Percentiles rank a stretch among this genome's conserved stretches.
Evolutionary conservation across 75 land plant genomes (phyloP).

Genomic region (Picea glauca): DNA sequence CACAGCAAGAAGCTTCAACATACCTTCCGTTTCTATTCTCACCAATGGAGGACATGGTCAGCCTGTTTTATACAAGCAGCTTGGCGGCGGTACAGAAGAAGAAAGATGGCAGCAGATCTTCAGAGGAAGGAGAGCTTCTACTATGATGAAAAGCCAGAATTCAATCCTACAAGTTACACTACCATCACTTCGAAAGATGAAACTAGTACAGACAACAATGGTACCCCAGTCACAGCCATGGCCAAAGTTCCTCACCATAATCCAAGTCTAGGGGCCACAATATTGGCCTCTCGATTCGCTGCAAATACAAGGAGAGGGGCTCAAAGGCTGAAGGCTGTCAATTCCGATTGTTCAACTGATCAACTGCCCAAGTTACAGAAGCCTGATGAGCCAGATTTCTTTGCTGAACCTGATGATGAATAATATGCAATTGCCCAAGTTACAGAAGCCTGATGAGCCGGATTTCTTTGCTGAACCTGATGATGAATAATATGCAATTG

Average conservation of each 20-base stretch:
- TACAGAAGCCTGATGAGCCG: constrained; percentile 68
- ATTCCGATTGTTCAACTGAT: constrained; percentile 15
- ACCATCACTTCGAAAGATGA: not conserved
- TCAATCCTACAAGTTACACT: not conserved
- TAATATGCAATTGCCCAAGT: constrained; percentile 31
- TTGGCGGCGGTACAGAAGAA: constrained; percentile 58
- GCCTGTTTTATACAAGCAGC: constrained; percentile 81
- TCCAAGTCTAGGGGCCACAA: constrained; percentile 53
- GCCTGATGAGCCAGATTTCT: constrained; percentile 78
- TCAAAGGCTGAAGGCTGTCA: constrained; percentile 39
- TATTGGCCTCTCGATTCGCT: constrained; percentile 72
- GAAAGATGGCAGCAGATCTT: constrained; percentile 34
- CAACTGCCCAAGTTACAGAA: constrained; percentile 50
- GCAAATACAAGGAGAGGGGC: constrained; percentile 67
- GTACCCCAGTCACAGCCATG: not conserved
- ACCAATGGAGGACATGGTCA: constrained; percentile 87
- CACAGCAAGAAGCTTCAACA: constrained; percentile 78
- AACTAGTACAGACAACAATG: constrained; percentile 6
- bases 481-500: constrained; percentile 29
- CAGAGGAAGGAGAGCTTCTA: constrained; percentile 21
- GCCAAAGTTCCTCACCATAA: not conserved
- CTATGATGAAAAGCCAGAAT: constrained; percentile 13
- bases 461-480: constrained; percentile 53
- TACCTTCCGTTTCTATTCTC: constrained; percentile 76
- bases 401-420: constrained; percentile 35